A percentile compares a stretch with the other conserved stretches of the same genome.
Evolutionary conservation across 257 asterid genomes (phyloP).

Genomic region (Scutellaria galericulata): DNA sequence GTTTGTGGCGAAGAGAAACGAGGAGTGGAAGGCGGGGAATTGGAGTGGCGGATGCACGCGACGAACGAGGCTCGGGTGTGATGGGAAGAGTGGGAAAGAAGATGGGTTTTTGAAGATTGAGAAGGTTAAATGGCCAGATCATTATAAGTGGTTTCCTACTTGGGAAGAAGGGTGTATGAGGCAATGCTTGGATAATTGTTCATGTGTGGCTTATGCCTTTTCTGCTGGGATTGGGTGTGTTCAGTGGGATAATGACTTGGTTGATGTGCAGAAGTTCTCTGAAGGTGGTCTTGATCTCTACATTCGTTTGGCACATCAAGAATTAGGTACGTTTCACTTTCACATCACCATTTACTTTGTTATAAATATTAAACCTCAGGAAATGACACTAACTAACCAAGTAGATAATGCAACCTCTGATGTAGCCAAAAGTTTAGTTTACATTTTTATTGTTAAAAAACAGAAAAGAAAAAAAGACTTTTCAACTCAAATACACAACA

Average conservation of each 20-base stretch:
- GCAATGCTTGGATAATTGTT: slow-evolving; percentile 34
- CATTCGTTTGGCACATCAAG: slow-evolving; percentile 35
- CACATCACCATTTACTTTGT: no score
- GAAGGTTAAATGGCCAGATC: slow-evolving; percentile 58
- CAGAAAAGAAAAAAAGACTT: no score
- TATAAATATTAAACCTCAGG: no score
- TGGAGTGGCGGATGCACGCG: slow-evolving; percentile 64
- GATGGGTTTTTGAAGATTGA: slow-evolving; percentile 46
- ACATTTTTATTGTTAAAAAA: no score
- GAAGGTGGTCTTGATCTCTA: slow-evolving; percentile 31
- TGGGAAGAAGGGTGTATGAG: slow-evolving; percentile 21
- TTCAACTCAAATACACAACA: no score
- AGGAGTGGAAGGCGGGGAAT: slow-evolving; percentile 55
- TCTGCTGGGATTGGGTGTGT: slow-evolving; percentile 37
- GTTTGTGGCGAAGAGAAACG: slow-evolving; percentile 40
- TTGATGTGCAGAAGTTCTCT: slow-evolving; percentile 32
- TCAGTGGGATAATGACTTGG: slow-evolving; percentile 33
- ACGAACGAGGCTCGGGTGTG: slow-evolving; percentile 45
- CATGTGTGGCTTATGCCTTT: slow-evolving; percentile 38
- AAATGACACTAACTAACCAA: no score
- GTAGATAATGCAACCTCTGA: no score
- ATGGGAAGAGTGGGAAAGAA: slow-evolving; percentile 19
- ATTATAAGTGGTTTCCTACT: background rate
- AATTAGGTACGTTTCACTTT: slow-evolving; percentile 28
- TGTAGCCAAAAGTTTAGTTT: no score